Base-by-base conservation (phyloP, 768 basidiomycete genomes). In the Tylopilus sp. region DNA sequence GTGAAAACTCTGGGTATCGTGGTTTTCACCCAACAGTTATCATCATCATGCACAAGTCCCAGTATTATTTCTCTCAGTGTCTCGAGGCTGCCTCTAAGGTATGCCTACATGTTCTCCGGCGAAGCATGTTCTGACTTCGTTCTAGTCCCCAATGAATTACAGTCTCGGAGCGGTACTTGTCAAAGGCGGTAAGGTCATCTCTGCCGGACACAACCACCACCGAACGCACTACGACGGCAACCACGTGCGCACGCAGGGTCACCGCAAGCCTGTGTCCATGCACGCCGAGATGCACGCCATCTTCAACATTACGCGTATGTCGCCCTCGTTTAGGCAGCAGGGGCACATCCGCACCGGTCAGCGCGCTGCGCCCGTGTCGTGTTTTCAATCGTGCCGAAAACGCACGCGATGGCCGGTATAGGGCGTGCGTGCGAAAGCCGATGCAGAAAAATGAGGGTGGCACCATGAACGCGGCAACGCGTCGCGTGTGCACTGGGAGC, bases 261-360 rank as follows among this genome's bases (percentile, higher is more conserved):
- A 49, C 22, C 31, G 40, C 40, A 44, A 44, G 36, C 49, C 33
- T 10, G 33, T 50, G 4, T 44, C 49, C 6, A 50, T 50, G 49
- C 49, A 49, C 22, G 40, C 48, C 8, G 40, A 49, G 40, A 49
- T 49, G 48, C 40, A 47, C 13, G 50, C 50, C 38, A 51, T 47
- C 17, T 52, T 41, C 31, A 40, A 33, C 13, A 4, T 51, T 22
- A 51, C 45, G 17, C 39, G 30, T 18, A 41, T 28, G 51, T 48
- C 51, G 18, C 51, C 45, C n/a, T 48, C 40, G 40, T 52, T 48
- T n/a, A 47, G 39, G 50, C 50, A 33, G 50, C 44, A 51, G 22
- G n/a, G 6, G n/a, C n/a, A 8, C n/a, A 44, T 47, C 38, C n/a
- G n/a, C 1, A 44, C 31, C 30, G n/a, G 21, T 13, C 35, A 11